phyloP scores from a whole-genome alignment of 192 early-diverging fungal genomes.

The Gonapodya sp. region DNA sequence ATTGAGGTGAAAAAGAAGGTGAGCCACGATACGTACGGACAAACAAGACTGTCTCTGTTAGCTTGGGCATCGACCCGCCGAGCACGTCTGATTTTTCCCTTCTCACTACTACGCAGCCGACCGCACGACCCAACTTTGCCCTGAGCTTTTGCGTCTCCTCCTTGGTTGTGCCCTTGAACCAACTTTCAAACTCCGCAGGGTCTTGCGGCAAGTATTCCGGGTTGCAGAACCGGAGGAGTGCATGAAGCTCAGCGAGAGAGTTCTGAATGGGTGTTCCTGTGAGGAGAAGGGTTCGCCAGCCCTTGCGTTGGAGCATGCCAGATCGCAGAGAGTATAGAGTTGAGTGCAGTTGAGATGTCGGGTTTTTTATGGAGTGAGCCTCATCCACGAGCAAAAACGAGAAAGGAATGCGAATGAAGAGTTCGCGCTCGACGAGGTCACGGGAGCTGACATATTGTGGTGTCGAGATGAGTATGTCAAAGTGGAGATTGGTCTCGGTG shows the following conservation, averaged over 20 bases:
- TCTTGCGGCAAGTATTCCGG: neutral
- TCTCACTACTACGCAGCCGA: neutral
- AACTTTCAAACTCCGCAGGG: neutral
- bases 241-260: neutral
- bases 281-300: neutral
- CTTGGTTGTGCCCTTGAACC: neutral
- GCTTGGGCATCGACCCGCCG: neutral
- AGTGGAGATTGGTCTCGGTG: neutral
- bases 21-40: neutral
- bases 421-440: constrained; percentile 10
- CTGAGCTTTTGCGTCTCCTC: neutral
- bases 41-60: neutral
- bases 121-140: neutral
- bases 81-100: neutral
- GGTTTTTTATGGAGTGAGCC: constrained; percentile 21
- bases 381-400: constrained; percentile 22
- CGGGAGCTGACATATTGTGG: constrained; percentile 13
- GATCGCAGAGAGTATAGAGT: constrained; percentile 13
- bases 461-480: constrained; percentile 2
- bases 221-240: neutral
- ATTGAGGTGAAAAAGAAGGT: neutral
- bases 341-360: neutral
- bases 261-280: neutral
- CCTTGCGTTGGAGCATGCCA: neutral
- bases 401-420: constrained; percentile 13